Evolutionary conservation across 176 grass and related monocot species (phyloP).

Genomic region (Carex parvula): DNA sequence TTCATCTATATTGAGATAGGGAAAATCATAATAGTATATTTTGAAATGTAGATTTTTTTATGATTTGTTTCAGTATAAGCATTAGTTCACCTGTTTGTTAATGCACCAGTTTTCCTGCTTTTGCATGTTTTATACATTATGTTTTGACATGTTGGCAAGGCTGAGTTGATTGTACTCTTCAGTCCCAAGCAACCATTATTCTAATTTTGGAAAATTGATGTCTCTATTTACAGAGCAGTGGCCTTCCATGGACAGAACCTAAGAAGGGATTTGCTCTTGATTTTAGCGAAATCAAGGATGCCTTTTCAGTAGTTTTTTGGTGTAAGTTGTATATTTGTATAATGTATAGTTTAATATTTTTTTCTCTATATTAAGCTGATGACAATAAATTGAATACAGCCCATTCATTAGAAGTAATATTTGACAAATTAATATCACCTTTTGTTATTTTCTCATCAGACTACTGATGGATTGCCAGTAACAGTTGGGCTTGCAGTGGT

Average conservation of each 20-base stretch:
- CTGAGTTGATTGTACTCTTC: background rate
- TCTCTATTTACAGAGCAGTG: constrained; percentile 60
- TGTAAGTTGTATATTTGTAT: constrained; percentile 44
- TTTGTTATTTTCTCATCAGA: constrained; percentile 21
- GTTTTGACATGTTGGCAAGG: background rate
- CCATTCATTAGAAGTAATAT: background rate
- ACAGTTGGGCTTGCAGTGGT: constrained; percentile 84
- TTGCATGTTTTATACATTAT: background rate
- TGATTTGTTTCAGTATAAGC: background rate
- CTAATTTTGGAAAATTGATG: background rate
- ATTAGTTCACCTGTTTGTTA: background rate
- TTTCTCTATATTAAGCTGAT: background rate
- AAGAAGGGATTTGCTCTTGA: constrained; percentile 60
- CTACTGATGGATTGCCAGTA: constrained; percentile 58
- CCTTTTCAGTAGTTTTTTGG: constrained; percentile 37
- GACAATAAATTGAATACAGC: background rate
- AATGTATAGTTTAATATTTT: background rate
- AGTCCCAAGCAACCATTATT: background rate
- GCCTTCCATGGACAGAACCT: constrained; percentile 80
- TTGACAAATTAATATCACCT: background rate
- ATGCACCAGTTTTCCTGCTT: background rate
- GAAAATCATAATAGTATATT: background rate
- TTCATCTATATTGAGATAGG: background rate
- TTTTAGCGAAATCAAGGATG: constrained; percentile 47
- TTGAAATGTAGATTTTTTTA: background rate